Evolutionary conservation across 495 filamentous ascomycete genomes (phyloP).

Genomic region (Penicillium parvum): DNA sequence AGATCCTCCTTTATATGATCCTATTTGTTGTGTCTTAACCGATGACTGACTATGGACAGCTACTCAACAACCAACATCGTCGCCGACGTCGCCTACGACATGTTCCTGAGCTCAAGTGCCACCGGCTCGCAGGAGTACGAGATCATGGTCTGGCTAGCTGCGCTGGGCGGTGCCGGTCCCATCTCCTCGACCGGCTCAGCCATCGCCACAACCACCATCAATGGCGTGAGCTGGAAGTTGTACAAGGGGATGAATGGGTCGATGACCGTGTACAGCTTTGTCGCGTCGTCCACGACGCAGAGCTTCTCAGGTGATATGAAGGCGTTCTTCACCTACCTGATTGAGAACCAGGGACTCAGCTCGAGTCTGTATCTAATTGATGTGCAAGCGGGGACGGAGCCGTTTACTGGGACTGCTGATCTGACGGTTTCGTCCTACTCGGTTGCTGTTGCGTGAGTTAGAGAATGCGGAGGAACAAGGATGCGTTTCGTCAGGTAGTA

Average conservation of each 20-base stretch:
- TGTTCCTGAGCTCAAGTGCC: constrained; percentile 52
- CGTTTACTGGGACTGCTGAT: constrained; percentile 44
- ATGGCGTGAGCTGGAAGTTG: constrained; percentile 48
- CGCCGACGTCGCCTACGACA: constrained; percentile 63
- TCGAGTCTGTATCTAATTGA: constrained; percentile 51
- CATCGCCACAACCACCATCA: constrained; percentile 51
- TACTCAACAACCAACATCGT: constrained; percentile 52
- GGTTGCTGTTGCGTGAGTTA: constrained; percentile 34
- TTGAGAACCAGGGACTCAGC: constrained; percentile 43
- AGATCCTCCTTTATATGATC: background rate
- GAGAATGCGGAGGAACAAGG: background rate
- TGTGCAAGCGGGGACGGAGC: constrained; percentile 55
- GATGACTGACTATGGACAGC: no score
- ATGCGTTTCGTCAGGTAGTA: background rate
- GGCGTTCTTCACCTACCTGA: constrained; percentile 55
- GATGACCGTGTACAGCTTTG: constrained; percentile 59
- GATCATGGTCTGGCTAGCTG: constrained; percentile 69
- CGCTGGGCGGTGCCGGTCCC: constrained; percentile 57
- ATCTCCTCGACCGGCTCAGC: constrained; percentile 55
- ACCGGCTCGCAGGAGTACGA: constrained; percentile 52
- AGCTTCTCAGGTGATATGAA: constrained; percentile 54
- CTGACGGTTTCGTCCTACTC: constrained; percentile 39
- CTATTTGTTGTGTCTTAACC: background rate
- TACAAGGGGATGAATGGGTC: constrained; percentile 52
- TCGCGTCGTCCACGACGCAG: constrained; percentile 43